These are phyloP conservation scores for Bauhinia variegata DNA, from an alignment of 306 rosid genomes.

Conservation along the genomic window DNA sequence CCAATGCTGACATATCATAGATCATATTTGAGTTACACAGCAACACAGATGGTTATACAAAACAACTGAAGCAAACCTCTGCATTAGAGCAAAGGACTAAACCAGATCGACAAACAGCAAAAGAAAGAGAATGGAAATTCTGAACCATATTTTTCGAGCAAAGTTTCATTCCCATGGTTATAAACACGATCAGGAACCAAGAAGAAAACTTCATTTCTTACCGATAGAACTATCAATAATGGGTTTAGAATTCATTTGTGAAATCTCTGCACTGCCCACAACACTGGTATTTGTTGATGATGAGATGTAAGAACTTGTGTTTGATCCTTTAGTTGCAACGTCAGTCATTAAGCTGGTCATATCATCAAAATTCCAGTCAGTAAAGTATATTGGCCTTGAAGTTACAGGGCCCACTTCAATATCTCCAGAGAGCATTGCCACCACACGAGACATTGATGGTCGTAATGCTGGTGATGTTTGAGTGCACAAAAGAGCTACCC, in stretches of 20 bases:
- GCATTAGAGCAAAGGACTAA: background rate
- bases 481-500: constrained; percentile 63
- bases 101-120: background rate
- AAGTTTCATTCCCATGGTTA: background rate
- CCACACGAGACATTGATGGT: constrained; percentile 74
- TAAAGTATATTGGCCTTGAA: constrained; percentile 66
- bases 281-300: constrained; percentile 42
- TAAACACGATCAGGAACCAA: background rate
- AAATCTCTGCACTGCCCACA: constrained; percentile 31
- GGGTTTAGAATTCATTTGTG: constrained; percentile 33
- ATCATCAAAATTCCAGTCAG: constrained; percentile 70
- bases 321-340: constrained; percentile 34
- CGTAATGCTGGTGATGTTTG: constrained; percentile 61
- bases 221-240: constrained; percentile 33
- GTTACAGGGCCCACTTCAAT: constrained; percentile 54
- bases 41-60: no score
- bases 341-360: constrained; percentile 27
- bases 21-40: no score
- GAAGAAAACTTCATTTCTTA: constrained; percentile 26
- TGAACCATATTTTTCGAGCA: background rate
- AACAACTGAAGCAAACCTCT: background rate
- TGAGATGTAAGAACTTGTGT: constrained; percentile 37
- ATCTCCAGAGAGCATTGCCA: constrained; percentile 77
- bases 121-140: background rate
- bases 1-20: no score